phyloP scores from a whole-genome alignment of 2,329 filamentous ascomycete species.

The Diaporthe batatas region DNA sequence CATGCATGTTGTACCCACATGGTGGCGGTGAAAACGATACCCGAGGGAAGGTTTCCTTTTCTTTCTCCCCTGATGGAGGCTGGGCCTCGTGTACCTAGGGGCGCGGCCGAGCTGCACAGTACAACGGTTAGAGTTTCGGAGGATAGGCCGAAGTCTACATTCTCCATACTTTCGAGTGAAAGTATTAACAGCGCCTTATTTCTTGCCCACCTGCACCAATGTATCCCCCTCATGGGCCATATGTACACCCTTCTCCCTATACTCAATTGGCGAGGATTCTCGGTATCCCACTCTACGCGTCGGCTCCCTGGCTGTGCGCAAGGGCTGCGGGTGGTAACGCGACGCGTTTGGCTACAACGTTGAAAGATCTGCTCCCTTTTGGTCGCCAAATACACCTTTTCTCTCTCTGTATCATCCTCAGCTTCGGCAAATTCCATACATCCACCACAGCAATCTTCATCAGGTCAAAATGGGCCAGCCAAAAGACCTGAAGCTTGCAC shows the following conservation, averaged over 20 bases:
- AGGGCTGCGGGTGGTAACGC: constrained; percentile 1
- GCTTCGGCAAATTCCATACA: neutral
- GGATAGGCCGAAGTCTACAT: constrained; percentile 9
- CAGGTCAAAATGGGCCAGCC: constrained; percentile 3
- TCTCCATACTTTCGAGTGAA: constrained; percentile 14
- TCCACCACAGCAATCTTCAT: neutral
- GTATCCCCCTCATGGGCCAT: neutral
- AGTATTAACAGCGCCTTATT: neutral
- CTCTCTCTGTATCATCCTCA: neutral
- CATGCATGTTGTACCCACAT: neutral
- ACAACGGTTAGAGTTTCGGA: constrained; percentile 1
- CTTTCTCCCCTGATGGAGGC: neutral
- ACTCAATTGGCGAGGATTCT: neutral
- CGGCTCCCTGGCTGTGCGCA: constrained; percentile 13
- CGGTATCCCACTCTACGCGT: constrained; percentile 11
- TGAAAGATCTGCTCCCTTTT: neutral
- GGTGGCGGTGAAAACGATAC: constrained; percentile 16
- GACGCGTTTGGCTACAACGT: constrained; percentile 5
- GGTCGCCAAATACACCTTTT: neutral
- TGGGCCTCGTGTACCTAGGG: constrained; percentile 3
- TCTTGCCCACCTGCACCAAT: neutral
- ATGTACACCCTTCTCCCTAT: constrained; percentile 2
- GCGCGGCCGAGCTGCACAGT: neutral
- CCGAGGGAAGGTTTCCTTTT: neutral
- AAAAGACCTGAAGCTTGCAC: neutral